Evolutionary conservation across 2,329 filamentous ascomycete genomes (phyloP).

Genomic region (Endoconidiophora laricicola): DNA sequence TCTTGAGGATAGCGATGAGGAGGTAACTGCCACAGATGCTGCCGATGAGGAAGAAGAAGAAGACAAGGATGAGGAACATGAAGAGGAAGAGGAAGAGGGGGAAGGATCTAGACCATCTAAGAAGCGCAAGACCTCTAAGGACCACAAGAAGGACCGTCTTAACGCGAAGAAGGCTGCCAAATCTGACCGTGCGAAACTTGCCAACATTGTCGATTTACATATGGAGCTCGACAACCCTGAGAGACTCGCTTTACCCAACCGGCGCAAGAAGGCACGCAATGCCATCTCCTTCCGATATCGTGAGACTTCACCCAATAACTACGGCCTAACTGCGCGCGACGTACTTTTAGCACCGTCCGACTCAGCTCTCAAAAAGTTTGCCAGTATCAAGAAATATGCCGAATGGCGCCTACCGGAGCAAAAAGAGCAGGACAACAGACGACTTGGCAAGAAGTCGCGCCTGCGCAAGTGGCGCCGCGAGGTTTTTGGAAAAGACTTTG

Average conservation of each 20-base stretch:
- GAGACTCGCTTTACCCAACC: slow-evolving; percentile 24
- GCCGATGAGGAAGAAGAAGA: slow-evolving; percentile 18
- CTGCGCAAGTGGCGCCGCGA: slow-evolving; percentile 69
- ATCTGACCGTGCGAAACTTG: slow-evolving; percentile 66
- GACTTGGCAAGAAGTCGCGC: slow-evolving; percentile 79
- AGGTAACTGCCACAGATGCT: slow-evolving; percentile 19
- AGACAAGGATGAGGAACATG: slow-evolving; percentile 22
- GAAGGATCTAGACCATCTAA: slow-evolving; percentile 30
- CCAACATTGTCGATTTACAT: slow-evolving; percentile 68
- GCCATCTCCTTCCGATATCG: slow-evolving; percentile 65
- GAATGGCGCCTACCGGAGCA: slow-evolving; percentile 76
- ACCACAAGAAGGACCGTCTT: slow-evolving; percentile 41
- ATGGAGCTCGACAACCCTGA: slow-evolving; percentile 56
- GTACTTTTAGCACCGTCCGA: slow-evolving; percentile 82
- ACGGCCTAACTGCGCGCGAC: slow-evolving; percentile 76
- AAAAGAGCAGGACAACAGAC: slow-evolving; percentile 78
- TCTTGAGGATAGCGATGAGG: slow-evolving; percentile 27
- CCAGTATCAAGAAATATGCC: slow-evolving; percentile 86
- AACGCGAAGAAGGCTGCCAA: slow-evolving; percentile 55
- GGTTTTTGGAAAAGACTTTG: slow-evolving; percentile 42
- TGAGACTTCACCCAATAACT: slow-evolving; percentile 78
- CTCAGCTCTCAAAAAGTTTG: slow-evolving; percentile 71
- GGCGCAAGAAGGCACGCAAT: slow-evolving; percentile 11
- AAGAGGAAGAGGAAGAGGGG: slow-evolving; percentile 24
- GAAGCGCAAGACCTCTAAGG: slow-evolving; percentile 43